phyloP scores from a whole-genome alignment of 257 asterid genomes.

The Anisodus acutangulus region DNA sequence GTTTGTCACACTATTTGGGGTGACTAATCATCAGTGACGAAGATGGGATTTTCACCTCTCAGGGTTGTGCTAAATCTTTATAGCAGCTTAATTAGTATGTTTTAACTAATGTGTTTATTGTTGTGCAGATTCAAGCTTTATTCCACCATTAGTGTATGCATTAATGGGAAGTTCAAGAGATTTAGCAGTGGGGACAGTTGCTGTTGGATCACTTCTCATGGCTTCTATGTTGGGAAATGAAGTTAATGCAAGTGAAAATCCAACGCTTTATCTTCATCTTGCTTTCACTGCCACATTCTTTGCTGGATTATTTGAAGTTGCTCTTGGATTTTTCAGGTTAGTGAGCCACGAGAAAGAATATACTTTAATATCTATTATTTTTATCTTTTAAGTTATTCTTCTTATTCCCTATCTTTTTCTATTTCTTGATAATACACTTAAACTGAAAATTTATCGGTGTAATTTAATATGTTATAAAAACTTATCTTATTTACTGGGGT shows the following conservation, averaged over 20 bases:
- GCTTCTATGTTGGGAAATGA: slow-evolving; percentile 71
- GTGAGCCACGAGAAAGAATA: too few species aligned
- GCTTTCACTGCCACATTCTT: slow-evolving; percentile 87
- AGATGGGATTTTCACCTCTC: not conserved
- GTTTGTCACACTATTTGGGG: too few species aligned
- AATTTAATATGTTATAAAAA: not conserved
- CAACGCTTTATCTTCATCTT: slow-evolving; percentile 70
- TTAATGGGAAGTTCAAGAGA: slow-evolving; percentile 93
- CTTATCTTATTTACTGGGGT: too few species aligned
- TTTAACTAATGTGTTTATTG: not conserved
- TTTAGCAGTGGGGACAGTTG: slow-evolving; percentile 91
- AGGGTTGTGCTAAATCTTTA: too few species aligned
- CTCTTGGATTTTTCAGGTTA: slow-evolving; percentile 63
- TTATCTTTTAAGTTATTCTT: too few species aligned
- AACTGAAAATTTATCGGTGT: not conserved
- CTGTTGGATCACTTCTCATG: slow-evolving; percentile 78
- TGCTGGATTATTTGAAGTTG: slow-evolving; percentile 71
- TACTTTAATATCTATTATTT: too few species aligned
- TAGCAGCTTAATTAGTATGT: not conserved
- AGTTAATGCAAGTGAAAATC: slow-evolving; percentile 57
- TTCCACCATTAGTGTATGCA: slow-evolving; percentile 83
- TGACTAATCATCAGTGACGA: not conserved
- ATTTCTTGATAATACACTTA: too few species aligned
- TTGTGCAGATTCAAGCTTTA: slow-evolving; percentile 79
- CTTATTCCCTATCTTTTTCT: too few species aligned